Base-by-base conservation (phyloP, 1,284 basidiomycete genomes). In the Heliocybe sulcata region DNA sequence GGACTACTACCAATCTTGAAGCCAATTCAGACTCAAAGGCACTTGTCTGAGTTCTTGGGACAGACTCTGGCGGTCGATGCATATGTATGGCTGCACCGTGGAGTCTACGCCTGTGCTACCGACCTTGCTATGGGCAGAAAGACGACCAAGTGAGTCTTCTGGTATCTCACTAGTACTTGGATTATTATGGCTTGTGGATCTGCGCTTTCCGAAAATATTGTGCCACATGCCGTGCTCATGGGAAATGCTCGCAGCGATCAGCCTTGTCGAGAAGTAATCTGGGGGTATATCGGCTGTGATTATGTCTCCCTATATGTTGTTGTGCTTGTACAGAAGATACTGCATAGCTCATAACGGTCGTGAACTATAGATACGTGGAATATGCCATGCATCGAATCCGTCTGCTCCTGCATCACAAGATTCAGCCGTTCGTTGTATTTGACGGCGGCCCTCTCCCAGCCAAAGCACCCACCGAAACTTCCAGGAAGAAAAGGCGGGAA, bases 11-110 rank as follows among this genome's bases (percentile, higher is more conserved):
- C 94, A 25, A 80, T 96, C 29, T 81, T 99, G 63, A 97, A 95
- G 76, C 85, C 94, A 55, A 93, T 96, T 33, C 90, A 94, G 65
- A 80, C 80, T 55, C 81, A 81, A 55, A 82, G 78, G 56, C 87
- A 92, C 64, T 78, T 98, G 57, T 87, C 85, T 9, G 87, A 94
- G 54, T 94, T 89, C 67, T 71, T 79, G 52, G 93, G 91, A 9
- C 84, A 94, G 67, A 90, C 85, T 1, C 70, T 94, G 35, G 92
- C 88, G 2, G 82, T 93, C 48, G 90, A 95, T 74, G 91, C 84
- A 47, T 98, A 99, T 71, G 95, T 96, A 50, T 98, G 96, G 96
- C 79, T 99, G n/a, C 97, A 99, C 69, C 85, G 88, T 61, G 97
- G 94, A 11, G 85, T 92, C 1, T 96, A 93, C 67, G 80, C 89